Percentiles rank a stretch among this genome's conserved stretches.
These are phyloP conservation scores for Apiospora aurea DNA, from an alignment of 2,329 filamentous ascomycete genomes.

Conservation along the genomic window DNA sequence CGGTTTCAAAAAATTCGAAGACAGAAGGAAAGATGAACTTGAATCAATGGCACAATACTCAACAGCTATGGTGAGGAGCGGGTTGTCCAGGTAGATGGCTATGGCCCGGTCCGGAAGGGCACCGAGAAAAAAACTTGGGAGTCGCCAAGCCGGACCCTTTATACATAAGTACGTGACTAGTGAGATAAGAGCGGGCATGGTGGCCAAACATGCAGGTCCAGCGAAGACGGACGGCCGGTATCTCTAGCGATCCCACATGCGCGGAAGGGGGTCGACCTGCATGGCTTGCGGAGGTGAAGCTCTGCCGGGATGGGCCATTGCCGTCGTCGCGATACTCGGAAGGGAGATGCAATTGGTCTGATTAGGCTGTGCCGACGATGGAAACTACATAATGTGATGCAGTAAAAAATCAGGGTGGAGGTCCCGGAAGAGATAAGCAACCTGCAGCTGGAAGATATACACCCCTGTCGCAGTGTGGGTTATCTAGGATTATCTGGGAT, in stretches of 20 bases:
- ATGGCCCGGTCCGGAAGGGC: not conserved
- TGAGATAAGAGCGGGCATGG: not conserved
- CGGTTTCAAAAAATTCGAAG: not conserved
- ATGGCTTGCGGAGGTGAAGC: conserved; percentile 16
- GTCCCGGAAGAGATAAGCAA: conserved; percentile 12
- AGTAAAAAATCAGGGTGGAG: not conserved
- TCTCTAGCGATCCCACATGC: not conserved
- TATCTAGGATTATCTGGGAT: not conserved
- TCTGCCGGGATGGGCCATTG: conserved; percentile 9
- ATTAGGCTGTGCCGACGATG: not conserved
- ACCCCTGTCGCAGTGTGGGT: conserved; percentile 3
- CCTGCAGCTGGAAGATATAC: conserved; percentile 12
- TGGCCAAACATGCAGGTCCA: not conserved
- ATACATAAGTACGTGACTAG: not conserved
- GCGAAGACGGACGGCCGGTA: conserved; percentile 4
- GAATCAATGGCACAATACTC: not conserved
- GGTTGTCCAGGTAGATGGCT: not conserved
- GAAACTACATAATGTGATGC: conserved; percentile 10
- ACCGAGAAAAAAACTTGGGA: conserved; percentile 1
- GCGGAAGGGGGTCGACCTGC: not conserved
- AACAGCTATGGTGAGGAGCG: not conserved
- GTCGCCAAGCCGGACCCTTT: not conserved
- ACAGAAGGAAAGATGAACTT: not conserved
- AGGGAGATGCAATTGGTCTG: conserved; percentile 4
- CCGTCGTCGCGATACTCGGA: not conserved